Evolutionary conservation across 2,329 filamentous ascomycete genomes (phyloP).

Genomic region (Pseudopithomyces chartarum): DNA sequence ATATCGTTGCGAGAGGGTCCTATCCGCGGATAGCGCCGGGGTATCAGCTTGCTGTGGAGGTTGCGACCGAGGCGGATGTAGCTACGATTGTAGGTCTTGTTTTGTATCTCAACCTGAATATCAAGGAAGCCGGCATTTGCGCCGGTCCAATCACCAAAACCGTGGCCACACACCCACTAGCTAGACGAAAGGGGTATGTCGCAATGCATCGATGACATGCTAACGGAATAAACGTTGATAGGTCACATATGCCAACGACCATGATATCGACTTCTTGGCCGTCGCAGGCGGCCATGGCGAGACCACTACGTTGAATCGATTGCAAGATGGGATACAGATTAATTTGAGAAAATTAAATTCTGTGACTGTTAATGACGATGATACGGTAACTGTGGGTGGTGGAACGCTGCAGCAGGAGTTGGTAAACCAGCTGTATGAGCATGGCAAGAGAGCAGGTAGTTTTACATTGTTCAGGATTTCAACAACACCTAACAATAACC

Average conservation of each 20-base stretch:
- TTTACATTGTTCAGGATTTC: not conserved
- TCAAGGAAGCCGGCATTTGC: too few species aligned
- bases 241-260: not conserved
- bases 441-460: slow-evolving; percentile 38
- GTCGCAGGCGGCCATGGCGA: not conserved
- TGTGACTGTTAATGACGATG: slow-evolving; percentile 21
- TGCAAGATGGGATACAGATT: slow-evolving; percentile 37
- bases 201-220: too few species aligned
- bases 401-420: slow-evolving; percentile 30
- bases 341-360: slow-evolving; percentile 38
- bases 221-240: not conserved
- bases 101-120: not conserved
- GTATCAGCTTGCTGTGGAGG: slow-evolving; percentile 22
- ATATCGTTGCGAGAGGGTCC: slow-evolving; percentile 14
- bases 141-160: too few species aligned
- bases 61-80: slow-evolving; percentile 24
- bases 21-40: slow-evolving; percentile 20
- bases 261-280: not conserved
- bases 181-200: too few species aligned
- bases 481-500: not conserved
- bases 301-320: slow-evolving; percentile 22
- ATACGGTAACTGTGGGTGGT: slow-evolving; percentile 35
- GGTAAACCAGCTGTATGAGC: slow-evolving; percentile 25
- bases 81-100: not conserved
- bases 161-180: too few species aligned